phyloP scores from a whole-genome alignment of 495 filamentous ascomycete genomes.

The Trichoderma erinaceum region DNA sequence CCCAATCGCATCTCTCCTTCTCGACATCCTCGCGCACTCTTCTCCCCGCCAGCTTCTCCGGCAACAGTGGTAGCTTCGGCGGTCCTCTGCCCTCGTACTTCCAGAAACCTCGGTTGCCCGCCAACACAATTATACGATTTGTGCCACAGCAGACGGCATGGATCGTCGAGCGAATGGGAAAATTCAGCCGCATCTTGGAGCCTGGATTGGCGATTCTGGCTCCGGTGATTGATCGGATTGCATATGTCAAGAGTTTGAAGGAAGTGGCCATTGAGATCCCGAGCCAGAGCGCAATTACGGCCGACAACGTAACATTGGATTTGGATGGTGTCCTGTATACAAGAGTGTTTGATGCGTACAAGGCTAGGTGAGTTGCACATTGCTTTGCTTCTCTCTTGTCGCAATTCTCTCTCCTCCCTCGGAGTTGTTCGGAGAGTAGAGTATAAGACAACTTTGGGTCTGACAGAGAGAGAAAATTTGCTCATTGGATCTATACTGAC shows the following conservation, averaged over 20 bases:
- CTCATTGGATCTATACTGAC: slow-evolving; percentile 16
- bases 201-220: slow-evolving; percentile 85
- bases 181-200: slow-evolving; percentile 85
- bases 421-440: not conserved
- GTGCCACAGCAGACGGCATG: slow-evolving; percentile 98
- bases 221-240: slow-evolving; percentile 90
- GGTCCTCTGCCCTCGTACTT: slow-evolving; percentile 49
- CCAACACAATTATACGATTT: slow-evolving; percentile 93
- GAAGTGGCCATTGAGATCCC: slow-evolving; percentile 20
- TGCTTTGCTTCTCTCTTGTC: not conserved
- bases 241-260: slow-evolving; percentile 79
- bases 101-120: slow-evolving; percentile 59
- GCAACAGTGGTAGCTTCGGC: slow-evolving; percentile 21
- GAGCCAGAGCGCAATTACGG: slow-evolving; percentile 92
- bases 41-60: slow-evolving; percentile 10
- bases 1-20: slow-evolving; percentile 4
- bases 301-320: slow-evolving; percentile 95
- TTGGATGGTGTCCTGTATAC: slow-evolving; percentile 95
- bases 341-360: slow-evolving; percentile 92
- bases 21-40: not conserved
- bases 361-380: slow-evolving; percentile 62
- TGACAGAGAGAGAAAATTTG: not conserved
- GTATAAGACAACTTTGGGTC: not conserved
- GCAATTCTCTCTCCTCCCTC: slow-evolving; percentile 1
- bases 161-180: slow-evolving; percentile 99